Evolutionary conservation across 2,329 filamentous ascomycete genomes (phyloP).

Genomic region (Aspergillus candidus): DNA sequence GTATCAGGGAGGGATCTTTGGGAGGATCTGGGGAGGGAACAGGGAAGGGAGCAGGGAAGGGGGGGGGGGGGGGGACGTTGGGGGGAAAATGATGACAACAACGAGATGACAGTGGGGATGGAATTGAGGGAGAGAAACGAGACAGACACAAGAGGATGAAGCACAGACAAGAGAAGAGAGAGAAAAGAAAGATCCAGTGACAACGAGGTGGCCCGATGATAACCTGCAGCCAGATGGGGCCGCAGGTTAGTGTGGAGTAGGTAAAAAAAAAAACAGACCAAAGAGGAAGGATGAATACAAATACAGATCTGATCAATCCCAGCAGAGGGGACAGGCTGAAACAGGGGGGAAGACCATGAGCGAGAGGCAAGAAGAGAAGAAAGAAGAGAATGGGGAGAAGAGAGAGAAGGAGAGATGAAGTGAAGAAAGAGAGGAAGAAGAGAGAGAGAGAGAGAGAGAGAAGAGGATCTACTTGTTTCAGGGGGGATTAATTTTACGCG

Average conservation of each 20-base stretch:
- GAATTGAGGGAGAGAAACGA: no score
- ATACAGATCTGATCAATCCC: constrained; percentile 4
- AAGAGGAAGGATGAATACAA: constrained; percentile 5
- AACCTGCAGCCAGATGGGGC: no score
- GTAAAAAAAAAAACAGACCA: neutral
- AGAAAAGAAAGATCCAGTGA: no score
- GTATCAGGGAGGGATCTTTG: no score
- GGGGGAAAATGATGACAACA: no score
- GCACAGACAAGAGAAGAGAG: no score
- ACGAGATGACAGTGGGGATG: no score
- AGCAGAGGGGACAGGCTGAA: neutral
- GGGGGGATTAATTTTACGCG: constrained; percentile 16
- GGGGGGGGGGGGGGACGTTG: no score
- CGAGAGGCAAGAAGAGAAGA: neutral
- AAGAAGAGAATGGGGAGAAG: constrained; percentile 1
- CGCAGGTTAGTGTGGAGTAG: neutral
- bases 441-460: constrained; percentile 7
- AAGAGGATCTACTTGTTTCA: constrained; percentile 24
- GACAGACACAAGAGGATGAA: no score
- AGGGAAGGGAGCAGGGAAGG: no score
- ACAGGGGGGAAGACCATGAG: neutral
- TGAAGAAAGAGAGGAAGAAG: constrained; percentile 3
- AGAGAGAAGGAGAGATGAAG: constrained; percentile 3
- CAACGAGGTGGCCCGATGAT: no score
- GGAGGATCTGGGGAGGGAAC: no score